These are phyloP conservation scores for Xylariaceae sp. DNA, from an alignment of 2,329 filamentous ascomycete genomes.

Conservation along the genomic window DNA sequence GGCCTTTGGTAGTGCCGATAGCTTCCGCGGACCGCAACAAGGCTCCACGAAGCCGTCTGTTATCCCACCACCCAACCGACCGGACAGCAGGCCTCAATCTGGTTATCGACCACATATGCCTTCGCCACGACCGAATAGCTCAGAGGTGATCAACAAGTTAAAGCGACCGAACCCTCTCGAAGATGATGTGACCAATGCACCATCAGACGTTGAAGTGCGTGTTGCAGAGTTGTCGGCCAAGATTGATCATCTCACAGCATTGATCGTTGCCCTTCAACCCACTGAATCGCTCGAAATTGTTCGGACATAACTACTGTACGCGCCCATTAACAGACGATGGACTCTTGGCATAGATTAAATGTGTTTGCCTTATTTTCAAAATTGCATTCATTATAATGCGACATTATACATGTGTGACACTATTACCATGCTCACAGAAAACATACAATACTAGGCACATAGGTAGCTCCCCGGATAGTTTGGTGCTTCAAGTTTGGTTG, in stretches of 20 bases:
- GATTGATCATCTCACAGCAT: conserved; percentile 63
- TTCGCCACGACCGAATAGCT: conserved; percentile 35
- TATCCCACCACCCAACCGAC: conserved; percentile 35
- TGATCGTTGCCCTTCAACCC: conserved; percentile 58
- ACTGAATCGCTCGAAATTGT: conserved; percentile 32
- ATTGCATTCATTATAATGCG: no score
- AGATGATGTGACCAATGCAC: conserved; percentile 47
- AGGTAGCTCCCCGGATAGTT: no score
- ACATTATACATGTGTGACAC: no score
- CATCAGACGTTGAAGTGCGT: conserved; percentile 55
- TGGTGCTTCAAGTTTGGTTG: no score
- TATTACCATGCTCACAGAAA: neutral
- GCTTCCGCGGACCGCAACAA: conserved; percentile 55
- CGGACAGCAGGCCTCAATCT: conserved; percentile 32
- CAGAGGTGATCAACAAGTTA: conserved; percentile 31
- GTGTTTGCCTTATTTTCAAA: no score
- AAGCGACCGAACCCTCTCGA: conserved; percentile 35
- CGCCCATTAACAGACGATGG: neutral
- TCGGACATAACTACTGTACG: conserved; percentile 25
- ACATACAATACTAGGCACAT: neutral
- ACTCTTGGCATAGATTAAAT: no score
- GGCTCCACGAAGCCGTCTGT: conserved; percentile 34
- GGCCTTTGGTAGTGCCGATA: conserved; percentile 52
- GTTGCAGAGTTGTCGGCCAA: conserved; percentile 62
- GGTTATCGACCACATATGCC: conserved; percentile 36